A percentile compares a stretch with the other conserved stretches of the same genome.
phyloP scores from a whole-genome alignment of 2,329 filamentous ascomycete species.

The Diplodia intermedia region DNA sequence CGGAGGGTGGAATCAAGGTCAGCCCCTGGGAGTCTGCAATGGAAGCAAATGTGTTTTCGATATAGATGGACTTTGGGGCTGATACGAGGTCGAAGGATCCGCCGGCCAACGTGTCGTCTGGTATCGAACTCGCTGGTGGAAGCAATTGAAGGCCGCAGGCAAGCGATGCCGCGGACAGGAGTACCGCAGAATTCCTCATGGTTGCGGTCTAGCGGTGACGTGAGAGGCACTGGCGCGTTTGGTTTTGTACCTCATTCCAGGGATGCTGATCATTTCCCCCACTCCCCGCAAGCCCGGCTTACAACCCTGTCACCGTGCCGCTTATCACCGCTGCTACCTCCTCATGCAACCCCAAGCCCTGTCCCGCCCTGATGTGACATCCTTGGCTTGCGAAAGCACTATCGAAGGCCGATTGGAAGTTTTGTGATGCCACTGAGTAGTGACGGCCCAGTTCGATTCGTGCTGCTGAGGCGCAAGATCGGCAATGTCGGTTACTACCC shows the following conservation, averaged over 20 bases:
- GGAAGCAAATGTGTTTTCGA: slow-evolving; percentile 50
- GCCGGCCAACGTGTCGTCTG: slow-evolving; percentile 32
- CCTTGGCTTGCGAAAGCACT: not conserved
- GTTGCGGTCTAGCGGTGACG: not conserved
- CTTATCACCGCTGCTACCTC: slow-evolving; percentile 20
- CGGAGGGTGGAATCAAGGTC: slow-evolving; percentile 60
- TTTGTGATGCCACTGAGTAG: not conserved
- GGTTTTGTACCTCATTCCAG: slow-evolving; percentile 17
- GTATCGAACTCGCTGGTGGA: slow-evolving; percentile 46
- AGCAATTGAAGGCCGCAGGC: slow-evolving; percentile 49
- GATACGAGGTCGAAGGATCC: slow-evolving; percentile 39
- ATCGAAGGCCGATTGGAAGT: not conserved
- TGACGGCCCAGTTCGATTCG: not conserved
- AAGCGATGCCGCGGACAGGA: slow-evolving; percentile 12
- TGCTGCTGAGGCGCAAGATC: not conserved
- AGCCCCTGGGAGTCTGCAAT: slow-evolving; percentile 54
- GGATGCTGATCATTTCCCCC: slow-evolving; percentile 22
- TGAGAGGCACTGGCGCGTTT: not conserved
- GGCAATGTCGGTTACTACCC: not conserved
- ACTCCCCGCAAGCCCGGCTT: slow-evolving; percentile 6
- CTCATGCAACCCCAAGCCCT: slow-evolving; percentile 12
- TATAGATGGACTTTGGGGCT: slow-evolving; percentile 49
- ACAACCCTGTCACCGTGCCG: slow-evolving; percentile 1
- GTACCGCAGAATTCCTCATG: slow-evolving; percentile 1
- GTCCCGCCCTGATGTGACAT: not conserved